phyloP scores from a whole-genome alignment of 2,329 filamentous ascomycete species.

The Penicillium sp. region DNA sequence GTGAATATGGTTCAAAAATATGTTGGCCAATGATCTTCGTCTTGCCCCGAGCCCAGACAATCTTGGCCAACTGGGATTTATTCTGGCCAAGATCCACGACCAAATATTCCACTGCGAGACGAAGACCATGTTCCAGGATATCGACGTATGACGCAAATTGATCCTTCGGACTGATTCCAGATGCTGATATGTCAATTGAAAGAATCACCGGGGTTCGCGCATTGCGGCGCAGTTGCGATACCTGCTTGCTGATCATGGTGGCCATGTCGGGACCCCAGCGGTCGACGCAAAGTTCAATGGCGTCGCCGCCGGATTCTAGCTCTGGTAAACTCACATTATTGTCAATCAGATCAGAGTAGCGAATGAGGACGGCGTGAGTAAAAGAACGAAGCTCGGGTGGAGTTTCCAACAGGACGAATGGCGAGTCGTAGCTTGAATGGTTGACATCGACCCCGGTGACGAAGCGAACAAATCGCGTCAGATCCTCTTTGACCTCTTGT shows the following conservation, averaged over 20 bases:
- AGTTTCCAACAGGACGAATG: constrained; percentile 57
- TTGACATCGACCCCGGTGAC: constrained; percentile 53
- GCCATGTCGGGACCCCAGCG: constrained; percentile 51
- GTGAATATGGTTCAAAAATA: constrained; percentile 28
- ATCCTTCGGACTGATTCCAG: constrained; percentile 13
- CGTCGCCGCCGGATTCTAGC: constrained; percentile 57
- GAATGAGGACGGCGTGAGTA: constrained; percentile 40
- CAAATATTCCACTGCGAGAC: constrained; percentile 41
- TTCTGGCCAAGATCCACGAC: constrained; percentile 36
- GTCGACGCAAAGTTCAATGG: constrained; percentile 58
- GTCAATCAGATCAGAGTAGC: constrained; percentile 34
- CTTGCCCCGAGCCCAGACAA: constrained; percentile 34
- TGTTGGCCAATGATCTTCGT: constrained; percentile 43
- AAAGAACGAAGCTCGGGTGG: constrained; percentile 55
- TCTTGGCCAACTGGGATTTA: constrained; percentile 21
- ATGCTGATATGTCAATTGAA: constrained; percentile 45
- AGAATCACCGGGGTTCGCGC: constrained; percentile 56
- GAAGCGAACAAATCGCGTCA: constrained; percentile 56
- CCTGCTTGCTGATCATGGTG: constrained; percentile 51
- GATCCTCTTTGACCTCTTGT: constrained; percentile 56
- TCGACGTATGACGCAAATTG: constrained; percentile 27
- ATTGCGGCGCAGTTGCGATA: constrained; percentile 55
- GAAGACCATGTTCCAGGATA: constrained; percentile 38
- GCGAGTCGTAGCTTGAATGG: constrained; percentile 54
- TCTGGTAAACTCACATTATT: constrained; percentile 45